Conservation (phyloP, 352 stramenopile genomes). For the Globisporangium emineosum region DNA sequence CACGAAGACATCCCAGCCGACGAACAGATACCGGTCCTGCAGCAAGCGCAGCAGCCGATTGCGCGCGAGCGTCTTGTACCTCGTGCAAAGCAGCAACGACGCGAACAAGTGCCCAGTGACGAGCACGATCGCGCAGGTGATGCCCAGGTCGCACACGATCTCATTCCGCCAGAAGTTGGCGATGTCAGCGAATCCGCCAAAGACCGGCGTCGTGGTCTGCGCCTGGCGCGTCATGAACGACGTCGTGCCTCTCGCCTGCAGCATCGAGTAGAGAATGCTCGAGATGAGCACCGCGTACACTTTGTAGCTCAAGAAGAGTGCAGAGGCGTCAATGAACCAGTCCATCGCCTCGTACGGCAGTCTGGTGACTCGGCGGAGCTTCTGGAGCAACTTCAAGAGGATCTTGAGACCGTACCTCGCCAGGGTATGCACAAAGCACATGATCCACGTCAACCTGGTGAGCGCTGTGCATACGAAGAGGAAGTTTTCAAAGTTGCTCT, state of each 20-base stretch:
- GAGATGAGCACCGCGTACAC: constrained; percentile 47
- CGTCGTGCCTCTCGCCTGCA: constrained; percentile 25
- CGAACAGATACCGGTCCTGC: constrained; percentile 43
- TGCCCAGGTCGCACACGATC: constrained; percentile 46
- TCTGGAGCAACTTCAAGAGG: constrained; percentile 21
- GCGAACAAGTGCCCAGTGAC: constrained; percentile 23
- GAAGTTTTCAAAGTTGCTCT: constrained; percentile 43
- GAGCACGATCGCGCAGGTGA: constrained; percentile 31
- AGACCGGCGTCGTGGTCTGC: constrained; percentile 27
- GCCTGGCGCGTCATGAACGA: constrained; percentile 44
- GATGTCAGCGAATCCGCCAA: constrained; percentile 33
- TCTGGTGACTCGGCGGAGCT: constrained; percentile 4
- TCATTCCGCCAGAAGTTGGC: constrained; percentile 45
- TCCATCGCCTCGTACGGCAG: constrained; percentile 21
- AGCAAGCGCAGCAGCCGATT: constrained; percentile 42
- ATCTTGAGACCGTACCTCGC: constrained; percentile 30
- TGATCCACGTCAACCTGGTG: constrained; percentile 48
- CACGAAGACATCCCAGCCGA: constrained; percentile 43
- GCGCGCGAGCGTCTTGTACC: constrained; percentile 34
- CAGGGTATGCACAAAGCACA: constrained; percentile 41
- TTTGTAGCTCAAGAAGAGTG: constrained; percentile 56
- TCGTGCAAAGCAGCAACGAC: constrained; percentile 27
- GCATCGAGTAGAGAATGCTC: constrained; percentile 33
- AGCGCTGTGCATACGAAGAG: constrained; percentile 47
- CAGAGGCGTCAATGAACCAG: constrained; percentile 42